Evolutionary conservation across 371 early-diverging fungal genomes (phyloP), one percentile per base, ranked within the genome.

Genomic region (Rhizopus microsporus): DNA sequence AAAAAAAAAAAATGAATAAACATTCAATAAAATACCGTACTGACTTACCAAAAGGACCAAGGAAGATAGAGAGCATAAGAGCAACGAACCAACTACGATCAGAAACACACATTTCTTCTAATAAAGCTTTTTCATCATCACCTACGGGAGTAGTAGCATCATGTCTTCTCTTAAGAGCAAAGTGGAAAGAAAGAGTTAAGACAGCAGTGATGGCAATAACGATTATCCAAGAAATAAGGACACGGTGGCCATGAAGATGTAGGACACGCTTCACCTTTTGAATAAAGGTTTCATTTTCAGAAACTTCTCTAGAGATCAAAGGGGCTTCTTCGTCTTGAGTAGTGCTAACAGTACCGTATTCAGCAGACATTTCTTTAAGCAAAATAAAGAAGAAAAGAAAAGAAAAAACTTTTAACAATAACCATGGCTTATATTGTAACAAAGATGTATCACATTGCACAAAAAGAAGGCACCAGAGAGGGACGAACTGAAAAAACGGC

Each of bases 11-110:
- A 29, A 30, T 31, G 31, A 48, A 30, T 4, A 7, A 13, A 6
- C 7, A 10, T 7, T 37, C 38, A 37, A 13, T 37, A 13, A 37
- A 37, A 44, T 23, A 16, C 15, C n/a, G 15, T 43, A 30, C 32
- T 7, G n/a, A 51, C 69, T 68, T 70, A 77, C 79, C 79, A 42
- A 79, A 72, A 3, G 76, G 74, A 46, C 79, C 79, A 34, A 79
- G 59, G 57, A 79, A 79, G 56, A 79, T 67, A 33, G 79, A 79
- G 2, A 79, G 65, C 45, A 79, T 42, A 16, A 79, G 58, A 55
- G 79, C 60, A 57, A 80, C 58, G 50, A 77, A 71, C 72, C 77
- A 70, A 62, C 78, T 68, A 50, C 80, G 71, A 47, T 78, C 75
- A 57, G 82, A 75, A 47, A 72, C 60, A 53, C 79, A 79, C 56